Evolutionary conservation across 2,329 filamentous ascomycete species (phyloP).

Genomic region (Paecilomyces sp.): DNA sequence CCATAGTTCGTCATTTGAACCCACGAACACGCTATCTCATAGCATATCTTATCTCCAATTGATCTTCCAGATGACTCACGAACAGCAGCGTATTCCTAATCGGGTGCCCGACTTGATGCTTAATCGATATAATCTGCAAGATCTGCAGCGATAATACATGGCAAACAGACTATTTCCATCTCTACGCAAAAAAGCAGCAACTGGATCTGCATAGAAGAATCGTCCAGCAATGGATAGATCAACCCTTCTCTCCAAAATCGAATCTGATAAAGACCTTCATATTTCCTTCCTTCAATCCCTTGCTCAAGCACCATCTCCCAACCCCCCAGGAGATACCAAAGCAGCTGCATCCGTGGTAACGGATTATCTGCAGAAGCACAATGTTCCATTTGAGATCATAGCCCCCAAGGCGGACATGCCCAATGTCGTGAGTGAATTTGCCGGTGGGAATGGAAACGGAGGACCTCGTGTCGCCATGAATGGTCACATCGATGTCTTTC

Average conservation of each 20-base stretch:
- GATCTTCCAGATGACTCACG: not conserved
- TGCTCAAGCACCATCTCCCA: constrained; percentile 29
- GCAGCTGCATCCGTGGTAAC: constrained; percentile 25
- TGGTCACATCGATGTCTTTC: constrained; percentile 38
- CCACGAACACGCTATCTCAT: no score
- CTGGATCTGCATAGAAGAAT: no score
- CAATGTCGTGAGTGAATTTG: constrained; percentile 25
- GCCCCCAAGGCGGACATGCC: constrained; percentile 21
- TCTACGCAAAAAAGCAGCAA: no score
- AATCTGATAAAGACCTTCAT: constrained; percentile 16
- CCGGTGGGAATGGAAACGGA: constrained; percentile 3
- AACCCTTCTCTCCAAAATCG: not conserved
- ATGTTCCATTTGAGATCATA: constrained; percentile 19
- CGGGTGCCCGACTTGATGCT: not conserved
- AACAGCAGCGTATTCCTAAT: not conserved
- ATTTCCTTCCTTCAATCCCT: constrained; percentile 25
- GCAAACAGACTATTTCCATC: no score
- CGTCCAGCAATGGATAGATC: not conserved
- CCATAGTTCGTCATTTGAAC: no score
- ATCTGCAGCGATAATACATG: not conserved
- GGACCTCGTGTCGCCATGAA: constrained; percentile 32
- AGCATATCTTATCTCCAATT: no score
- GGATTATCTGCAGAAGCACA: constrained; percentile 17
- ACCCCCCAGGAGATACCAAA: constrained; percentile 32
- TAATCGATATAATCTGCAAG: not conserved